Base-by-base conservation (phyloP, 2,329 filamentous ascomycete genomes). In the Penicillium verrucosum region DNA sequence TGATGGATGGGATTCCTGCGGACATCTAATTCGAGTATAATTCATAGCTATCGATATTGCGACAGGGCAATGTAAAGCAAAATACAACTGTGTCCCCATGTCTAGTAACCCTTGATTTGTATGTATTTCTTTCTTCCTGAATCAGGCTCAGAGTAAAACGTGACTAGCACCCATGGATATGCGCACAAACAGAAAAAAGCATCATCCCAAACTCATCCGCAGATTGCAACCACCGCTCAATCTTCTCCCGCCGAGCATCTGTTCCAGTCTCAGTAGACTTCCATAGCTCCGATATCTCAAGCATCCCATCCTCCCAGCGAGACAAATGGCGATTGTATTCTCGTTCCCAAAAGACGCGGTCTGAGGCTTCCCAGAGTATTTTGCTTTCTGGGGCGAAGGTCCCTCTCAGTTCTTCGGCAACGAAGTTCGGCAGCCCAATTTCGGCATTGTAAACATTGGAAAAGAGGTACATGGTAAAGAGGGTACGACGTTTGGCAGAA, bases 121-220 rank as follows among this genome's bases (percentile, higher is more conserved):
- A 16, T 36, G 18, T 23, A 16, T 23, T 45, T 45, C n/a, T 11
- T 5, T 23, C 4, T 23, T 23, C 21, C n/a, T 9, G 1, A 46
- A 8, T n/a, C 3, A 9, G 10, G 14, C 11, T 1, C 4, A 1
- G 10, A 18, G 14, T 18, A 12, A 5, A 2, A 18, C 14, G 21
- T 4, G 7, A 37, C 32, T 48, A 71, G 58, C 65, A 67, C 1
- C 69, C 68, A 58, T 70, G 68, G 7, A 68, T 60, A 63, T 69
- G 68, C 4, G 56, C 59, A 29, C 63, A 67, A n/a, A 65, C 61
- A 6, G 78, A 73, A 59, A 80, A 83, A 1, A 84, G 48, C 78
- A 82, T 80, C 21, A 75, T 81, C 0, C 82, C 81, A 65, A 78
- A 84, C 47, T 82, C 81, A 61, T 85, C 82, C 0, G 81, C 67